Evolutionary conservation across 306 rosid genomes (phyloP).

Genomic region (Cercis canadensis): DNA sequence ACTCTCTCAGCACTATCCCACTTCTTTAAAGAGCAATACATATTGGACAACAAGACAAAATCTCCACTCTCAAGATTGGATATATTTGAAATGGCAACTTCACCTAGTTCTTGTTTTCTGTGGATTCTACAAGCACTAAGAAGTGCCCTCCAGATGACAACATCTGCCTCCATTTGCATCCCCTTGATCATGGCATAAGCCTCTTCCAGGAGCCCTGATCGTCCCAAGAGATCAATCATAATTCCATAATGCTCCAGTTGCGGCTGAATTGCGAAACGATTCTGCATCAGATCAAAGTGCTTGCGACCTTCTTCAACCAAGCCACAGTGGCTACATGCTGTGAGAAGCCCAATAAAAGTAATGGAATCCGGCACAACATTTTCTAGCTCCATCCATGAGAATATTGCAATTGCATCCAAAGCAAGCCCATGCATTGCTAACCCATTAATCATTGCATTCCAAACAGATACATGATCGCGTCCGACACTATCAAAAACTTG

Average conservation of each 20-base stretch:
- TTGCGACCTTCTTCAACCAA: slow-evolving; percentile 62
- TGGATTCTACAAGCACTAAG: slow-evolving; percentile 69
- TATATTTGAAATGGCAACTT: slow-evolving; percentile 66
- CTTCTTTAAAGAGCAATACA: slow-evolving; percentile 66
- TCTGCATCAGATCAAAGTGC: slow-evolving; percentile 63
- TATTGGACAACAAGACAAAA: slow-evolving; percentile 71
- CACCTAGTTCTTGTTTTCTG: slow-evolving; percentile 60
- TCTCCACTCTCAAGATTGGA: slow-evolving; percentile 65
- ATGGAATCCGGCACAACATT: slow-evolving; percentile 60
- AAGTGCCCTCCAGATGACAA: slow-evolving; percentile 74
- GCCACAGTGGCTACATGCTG: slow-evolving; percentile 73
- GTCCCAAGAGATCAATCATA: slow-evolving; percentile 76
- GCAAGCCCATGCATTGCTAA: slow-evolving; percentile 75
- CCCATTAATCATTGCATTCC: slow-evolving; percentile 81
- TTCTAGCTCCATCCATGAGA: slow-evolving; percentile 65
- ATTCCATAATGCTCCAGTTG: slow-evolving; percentile 74
- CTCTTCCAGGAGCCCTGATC: slow-evolving; percentile 69
- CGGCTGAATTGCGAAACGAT: slow-evolving; percentile 56
- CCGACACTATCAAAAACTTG: slow-evolving; percentile 47
- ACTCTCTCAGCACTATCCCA: slow-evolving; percentile 75
- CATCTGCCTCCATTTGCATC: slow-evolving; percentile 74
- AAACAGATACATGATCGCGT: slow-evolving; percentile 61
- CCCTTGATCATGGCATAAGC: slow-evolving; percentile 54
- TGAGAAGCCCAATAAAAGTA: slow-evolving; percentile 67
- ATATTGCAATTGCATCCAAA: slow-evolving; percentile 50